Evolutionary conservation across 2,329 filamentous ascomycete genomes (phyloP).

Genomic region (Mollisiaceae sp.): DNA sequence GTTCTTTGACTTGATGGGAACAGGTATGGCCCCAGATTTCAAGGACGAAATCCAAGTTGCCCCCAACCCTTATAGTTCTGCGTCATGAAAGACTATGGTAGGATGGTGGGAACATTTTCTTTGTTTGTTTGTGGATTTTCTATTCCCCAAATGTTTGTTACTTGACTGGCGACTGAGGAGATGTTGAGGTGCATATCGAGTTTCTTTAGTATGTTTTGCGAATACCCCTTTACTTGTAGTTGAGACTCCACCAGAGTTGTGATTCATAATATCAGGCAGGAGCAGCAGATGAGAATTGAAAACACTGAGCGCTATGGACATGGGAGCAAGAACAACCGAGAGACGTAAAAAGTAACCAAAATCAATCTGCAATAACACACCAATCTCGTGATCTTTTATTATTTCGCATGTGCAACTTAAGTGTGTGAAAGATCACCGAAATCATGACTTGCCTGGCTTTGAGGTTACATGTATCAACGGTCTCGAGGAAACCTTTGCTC

Average conservation of each 20-base stretch:
- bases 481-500: no score
- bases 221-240: background rate
- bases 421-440: no score
- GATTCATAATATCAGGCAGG: no score
- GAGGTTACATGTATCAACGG: no score
- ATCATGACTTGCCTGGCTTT: no score
- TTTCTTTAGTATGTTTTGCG: background rate
- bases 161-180: background rate
- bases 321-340: no score
- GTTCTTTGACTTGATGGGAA: conserved; percentile 6
- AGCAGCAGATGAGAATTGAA: no score
- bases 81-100: background rate
- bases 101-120: background rate
- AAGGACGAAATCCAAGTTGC: background rate
- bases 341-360: no score
- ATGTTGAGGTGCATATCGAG: background rate
- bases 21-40: background rate
- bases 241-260: background rate
- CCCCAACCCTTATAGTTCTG: background rate
- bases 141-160: background rate
- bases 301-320: no score
- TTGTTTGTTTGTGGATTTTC: conserved; percentile 1
- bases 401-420: no score
- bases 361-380: no score
- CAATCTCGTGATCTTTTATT: no score